Evolutionary conservation across 192 early-diverging fungal genomes (phyloP), one percentile per base, ranked within the genome.

Genomic region (Gamsiella multidivaricata): DNA sequence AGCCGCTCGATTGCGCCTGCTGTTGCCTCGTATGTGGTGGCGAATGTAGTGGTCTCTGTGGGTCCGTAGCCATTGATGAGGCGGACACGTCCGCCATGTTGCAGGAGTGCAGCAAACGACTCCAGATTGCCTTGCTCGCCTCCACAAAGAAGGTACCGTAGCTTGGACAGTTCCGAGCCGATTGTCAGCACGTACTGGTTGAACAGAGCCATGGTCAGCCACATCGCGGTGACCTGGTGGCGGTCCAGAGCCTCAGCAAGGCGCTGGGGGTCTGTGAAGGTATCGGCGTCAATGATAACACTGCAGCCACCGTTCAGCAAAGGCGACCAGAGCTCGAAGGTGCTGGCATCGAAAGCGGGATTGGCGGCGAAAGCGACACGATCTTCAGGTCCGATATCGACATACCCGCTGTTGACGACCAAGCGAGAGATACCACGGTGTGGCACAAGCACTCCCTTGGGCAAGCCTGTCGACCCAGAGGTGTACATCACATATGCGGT

Each of bases 41-140:
- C 45, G 18, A 3, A n/a, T 2, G 20, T 41, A 10, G 71, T 74
- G 3, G 56, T 46, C 20, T 74, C 71, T 34, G 71, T 74, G 25
- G 71, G 71, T 15, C 71, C 71, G 36, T 74, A 74, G 6, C 25
- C 57, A 22, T 74, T 65, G 49, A 74, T 34, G 39, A 79, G 42
- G n/a, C n/a, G n/a, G n/a, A n/a, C n/a, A n/a, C n/a, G n/a, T n/a
- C n/a, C n/a, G n/a, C n/a, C n/a, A n/a, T 51, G 18, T 22, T n/a
- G 3, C 31, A 36, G 46, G 4, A 51, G 5, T 37, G 1, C 33
- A 15, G 47, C 14, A n/a, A 31, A 60, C 4, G 42, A n/a, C 43
- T 60, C 29, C 5, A 29, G 2, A 0, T 3, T 18, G 0, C 28
- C 58, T 60, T 60, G 58, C 15, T 60, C 58, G 0, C 28, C 58